Conservation (phyloP, 805 yeast genomes). For the Yarrowia porcina region DNA sequence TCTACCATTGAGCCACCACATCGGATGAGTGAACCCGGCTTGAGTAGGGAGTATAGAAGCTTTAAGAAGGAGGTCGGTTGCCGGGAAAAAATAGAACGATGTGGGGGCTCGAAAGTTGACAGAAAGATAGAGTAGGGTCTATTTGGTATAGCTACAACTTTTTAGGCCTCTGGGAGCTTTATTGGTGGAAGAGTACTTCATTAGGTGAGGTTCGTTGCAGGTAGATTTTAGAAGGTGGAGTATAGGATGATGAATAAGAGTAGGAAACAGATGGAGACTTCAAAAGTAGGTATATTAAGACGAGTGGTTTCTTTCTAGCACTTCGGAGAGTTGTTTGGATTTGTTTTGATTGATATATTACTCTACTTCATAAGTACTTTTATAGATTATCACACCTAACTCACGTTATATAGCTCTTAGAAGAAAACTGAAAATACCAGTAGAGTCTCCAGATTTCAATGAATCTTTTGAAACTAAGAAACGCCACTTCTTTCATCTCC, state of each 20-base stretch:
- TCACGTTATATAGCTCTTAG: no score
- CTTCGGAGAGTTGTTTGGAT: no score
- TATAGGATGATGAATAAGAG: not conserved
- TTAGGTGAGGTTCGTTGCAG: not conserved
- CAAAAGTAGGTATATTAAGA: not conserved
- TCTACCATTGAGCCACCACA: constrained; percentile 73
- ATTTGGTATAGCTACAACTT: not conserved
- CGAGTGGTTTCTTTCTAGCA: no score
- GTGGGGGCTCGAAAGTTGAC: not conserved
- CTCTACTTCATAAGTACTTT: no score
- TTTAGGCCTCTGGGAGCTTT: not conserved
- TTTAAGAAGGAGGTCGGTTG: not conserved
- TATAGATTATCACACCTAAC: no score
- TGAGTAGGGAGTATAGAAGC: not conserved
- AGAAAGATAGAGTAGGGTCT: not conserved
- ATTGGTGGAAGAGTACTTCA: not conserved
- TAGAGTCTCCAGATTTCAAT: not conserved
- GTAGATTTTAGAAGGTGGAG: not conserved
- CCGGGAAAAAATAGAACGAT: not conserved
- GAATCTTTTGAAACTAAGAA: not conserved
- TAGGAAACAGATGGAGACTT: not conserved
- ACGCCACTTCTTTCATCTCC: not conserved
- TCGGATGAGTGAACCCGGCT: not conserved
- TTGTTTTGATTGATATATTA: no score
- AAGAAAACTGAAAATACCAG: no score